These are phyloP conservation scores for Hirsutella thompsonii DNA, from an alignment of 2,329 filamentous ascomycete species.

Conservation along the genomic window DNA sequence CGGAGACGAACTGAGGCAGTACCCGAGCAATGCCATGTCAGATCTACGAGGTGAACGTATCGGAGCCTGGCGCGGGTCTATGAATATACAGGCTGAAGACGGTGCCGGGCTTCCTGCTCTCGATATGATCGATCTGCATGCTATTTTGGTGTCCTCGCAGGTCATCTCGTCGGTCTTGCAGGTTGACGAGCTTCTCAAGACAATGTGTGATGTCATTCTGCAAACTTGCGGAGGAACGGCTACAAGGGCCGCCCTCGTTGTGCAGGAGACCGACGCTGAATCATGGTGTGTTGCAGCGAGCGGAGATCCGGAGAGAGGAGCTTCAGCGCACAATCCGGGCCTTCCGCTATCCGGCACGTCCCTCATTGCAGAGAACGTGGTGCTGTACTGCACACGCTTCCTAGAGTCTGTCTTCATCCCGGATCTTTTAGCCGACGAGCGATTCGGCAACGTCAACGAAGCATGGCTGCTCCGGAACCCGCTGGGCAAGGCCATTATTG, in stretches of 20 bases:
- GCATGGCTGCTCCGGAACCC: constrained; percentile 57
- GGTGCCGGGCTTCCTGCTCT: constrained; percentile 56
- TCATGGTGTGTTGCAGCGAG: constrained; percentile 63
- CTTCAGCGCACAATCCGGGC: constrained; percentile 52
- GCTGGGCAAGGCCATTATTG: constrained; percentile 60
- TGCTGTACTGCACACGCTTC: constrained; percentile 66
- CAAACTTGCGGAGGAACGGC: constrained; percentile 62
- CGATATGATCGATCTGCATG: constrained; percentile 72
- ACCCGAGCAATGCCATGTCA: constrained; percentile 28
- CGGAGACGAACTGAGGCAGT: constrained; percentile 25
- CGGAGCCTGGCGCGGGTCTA: constrained; percentile 50
- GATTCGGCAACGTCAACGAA: constrained; percentile 63
- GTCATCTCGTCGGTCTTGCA: constrained; percentile 68
- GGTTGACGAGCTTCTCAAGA: constrained; percentile 62
- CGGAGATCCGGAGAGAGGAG: constrained; percentile 56
- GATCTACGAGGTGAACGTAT: constrained; percentile 45
- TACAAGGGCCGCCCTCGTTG: constrained; percentile 59
- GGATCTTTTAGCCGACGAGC: constrained; percentile 61
- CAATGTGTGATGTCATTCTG: constrained; percentile 70
- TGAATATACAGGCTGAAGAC: constrained; percentile 39
- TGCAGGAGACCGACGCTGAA: constrained; percentile 51
- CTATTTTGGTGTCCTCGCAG: constrained; percentile 67
- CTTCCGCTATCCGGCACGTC: constrained; percentile 53
- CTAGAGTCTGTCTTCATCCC: constrained; percentile 62
- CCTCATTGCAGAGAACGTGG: constrained; percentile 62